Conservation (phyloP, 2,329 filamentous ascomycete genomes). For the Epichloe gansuensis region DNA sequence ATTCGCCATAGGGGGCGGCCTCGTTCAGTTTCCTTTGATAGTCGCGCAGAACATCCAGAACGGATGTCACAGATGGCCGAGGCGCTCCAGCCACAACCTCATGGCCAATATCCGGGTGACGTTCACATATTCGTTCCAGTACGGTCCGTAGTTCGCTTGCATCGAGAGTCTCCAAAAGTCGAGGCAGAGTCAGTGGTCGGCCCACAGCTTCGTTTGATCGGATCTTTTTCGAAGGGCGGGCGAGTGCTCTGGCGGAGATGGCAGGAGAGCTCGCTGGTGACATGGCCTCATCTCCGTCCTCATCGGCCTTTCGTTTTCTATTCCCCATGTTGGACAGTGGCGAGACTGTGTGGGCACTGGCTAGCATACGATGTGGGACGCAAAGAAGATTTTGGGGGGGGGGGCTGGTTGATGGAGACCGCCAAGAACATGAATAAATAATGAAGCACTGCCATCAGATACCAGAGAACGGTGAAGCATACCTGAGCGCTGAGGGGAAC, state of each 20-base stretch:
- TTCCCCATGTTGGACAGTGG: constrained; percentile 41
- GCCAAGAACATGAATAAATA: neutral
- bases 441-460: neutral
- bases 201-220: constrained; percentile 51
- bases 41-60: constrained; percentile 64
- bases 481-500: constrained; percentile 44
- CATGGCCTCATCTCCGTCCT: constrained; percentile 73
- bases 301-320: constrained; percentile 78
- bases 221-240: constrained; percentile 50
- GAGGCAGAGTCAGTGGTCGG: constrained; percentile 42
- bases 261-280: constrained; percentile 77
- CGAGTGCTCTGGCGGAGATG: constrained; percentile 53
- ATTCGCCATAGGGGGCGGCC: constrained; percentile 75
- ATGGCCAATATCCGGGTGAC: constrained; percentile 71
- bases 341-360: constrained; percentile 16
- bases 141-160: constrained; percentile 71
- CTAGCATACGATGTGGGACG: neutral
- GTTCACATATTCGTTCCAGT: constrained; percentile 82
- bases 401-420: neutral
- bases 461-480: constrained; percentile 19
- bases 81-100: constrained; percentile 78
- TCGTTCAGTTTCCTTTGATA: constrained; percentile 70
- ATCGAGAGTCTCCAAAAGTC: constrained; percentile 89
- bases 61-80: constrained; percentile 70
- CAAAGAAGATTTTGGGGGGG: too few species aligned